Conservation (phyloP, 1,139 yeast species). For the Taiozyma sp. region DNA sequence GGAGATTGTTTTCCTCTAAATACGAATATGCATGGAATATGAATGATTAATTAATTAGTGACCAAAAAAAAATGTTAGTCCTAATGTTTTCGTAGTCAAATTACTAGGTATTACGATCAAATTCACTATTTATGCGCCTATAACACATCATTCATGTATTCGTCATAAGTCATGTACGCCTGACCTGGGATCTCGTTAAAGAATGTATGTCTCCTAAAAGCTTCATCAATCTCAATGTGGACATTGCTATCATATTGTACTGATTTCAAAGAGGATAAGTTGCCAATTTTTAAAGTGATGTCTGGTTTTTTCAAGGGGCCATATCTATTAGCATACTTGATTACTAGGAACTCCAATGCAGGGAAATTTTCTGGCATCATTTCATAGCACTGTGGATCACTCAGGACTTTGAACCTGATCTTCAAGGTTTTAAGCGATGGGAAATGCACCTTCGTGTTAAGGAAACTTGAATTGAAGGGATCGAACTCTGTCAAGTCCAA, state of each 20-base stretch:
- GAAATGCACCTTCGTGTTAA: conserved; percentile 1
- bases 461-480: conserved; percentile 8
- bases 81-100: not conserved
- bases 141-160: not conserved
- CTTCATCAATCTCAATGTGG: not conserved
- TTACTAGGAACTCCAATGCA: conserved; percentile 2
- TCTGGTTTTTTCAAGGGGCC: conserved; percentile 18
- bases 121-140: not conserved
- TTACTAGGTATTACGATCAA: too few relatives aligned
- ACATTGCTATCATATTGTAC: not conserved
- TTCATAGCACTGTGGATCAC: conserved; percentile 4
- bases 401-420: conserved; percentile 4
- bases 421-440: conserved; percentile 2
- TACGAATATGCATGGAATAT: not conserved
- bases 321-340: conserved; percentile 15
- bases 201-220: not conserved
- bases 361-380: conserved; percentile 11
- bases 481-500: conserved; percentile 8
- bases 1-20: not conserved
- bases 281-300: conserved; percentile 8
- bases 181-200: not conserved
- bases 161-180: not conserved
- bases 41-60: not conserved
- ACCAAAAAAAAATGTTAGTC: not conserved
- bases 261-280: not conserved